A percentile compares a stretch with the other conserved stretches of the same genome.
These are phyloP conservation scores for Karstenula rhodostoma DNA, from an alignment of 2,329 filamentous ascomycete genomes.

Conservation along the genomic window DNA sequence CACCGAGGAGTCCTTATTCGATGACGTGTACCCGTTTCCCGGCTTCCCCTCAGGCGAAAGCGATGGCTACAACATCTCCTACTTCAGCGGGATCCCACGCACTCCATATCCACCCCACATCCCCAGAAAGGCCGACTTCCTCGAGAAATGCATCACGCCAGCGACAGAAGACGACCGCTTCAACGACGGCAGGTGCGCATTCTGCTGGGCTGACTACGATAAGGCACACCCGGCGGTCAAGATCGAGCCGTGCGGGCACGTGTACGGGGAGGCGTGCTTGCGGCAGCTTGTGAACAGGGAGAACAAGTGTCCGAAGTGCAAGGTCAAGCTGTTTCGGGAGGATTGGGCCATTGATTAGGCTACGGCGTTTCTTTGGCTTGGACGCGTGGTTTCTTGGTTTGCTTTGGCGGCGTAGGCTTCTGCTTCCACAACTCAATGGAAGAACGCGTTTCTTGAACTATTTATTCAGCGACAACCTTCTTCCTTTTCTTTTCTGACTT, in stretches of 20 bases:
- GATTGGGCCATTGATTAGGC: not conserved
- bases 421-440: too few species aligned
- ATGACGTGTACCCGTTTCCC: too few species aligned
- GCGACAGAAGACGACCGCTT: not conserved
- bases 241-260: not conserved
- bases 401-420: too few species aligned
- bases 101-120: too few species aligned
- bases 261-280: not conserved
- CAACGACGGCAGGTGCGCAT: not conserved
- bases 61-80: too few species aligned
- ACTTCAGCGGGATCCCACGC: too few species aligned
- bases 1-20: too few species aligned
- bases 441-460: too few species aligned
- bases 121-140: not conserved
- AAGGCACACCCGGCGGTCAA: not conserved
- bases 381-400: too few species aligned
- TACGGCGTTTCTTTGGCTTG: not conserved
- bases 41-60: too few species aligned
- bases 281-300: not conserved
- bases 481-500: too few species aligned
- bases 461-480: too few species aligned
- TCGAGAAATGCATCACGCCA: not conserved
- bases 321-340: not conserved
- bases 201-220: not conserved
- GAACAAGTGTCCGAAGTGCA: not conserved